Base-by-base conservation (phyloP, 352 stramenopile genomes). In the Phytopythium litorale region DNA sequence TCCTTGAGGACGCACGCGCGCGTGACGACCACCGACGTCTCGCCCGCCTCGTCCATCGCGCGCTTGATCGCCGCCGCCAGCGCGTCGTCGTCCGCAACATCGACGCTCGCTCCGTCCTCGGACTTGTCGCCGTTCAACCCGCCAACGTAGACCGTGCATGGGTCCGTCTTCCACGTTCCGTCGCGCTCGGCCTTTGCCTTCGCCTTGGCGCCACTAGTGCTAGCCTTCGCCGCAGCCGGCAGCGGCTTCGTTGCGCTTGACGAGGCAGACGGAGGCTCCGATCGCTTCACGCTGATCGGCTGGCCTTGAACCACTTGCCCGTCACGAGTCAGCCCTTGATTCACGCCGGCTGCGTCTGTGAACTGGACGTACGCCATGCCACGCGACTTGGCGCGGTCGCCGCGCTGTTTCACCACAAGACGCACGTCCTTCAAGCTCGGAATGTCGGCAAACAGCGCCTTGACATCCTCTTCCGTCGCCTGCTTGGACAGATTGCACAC, bases 301-400 rank as follows among this genome's bases (percentile, higher is more conserved):
- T 84, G 73, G 0, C 74, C 71, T 9, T 82, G 65, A 0, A 89
- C 51, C 5, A 78, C 16, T 1, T 30, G 46, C 2, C 77, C 77
- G 43, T 87, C 48, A 15, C 62, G 56, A 25, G 54, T 60, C 1
- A 89, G 64, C 18, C 70, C 80, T 11, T 60, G 57, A 19, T 64
- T 49, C 2, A 87, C 75, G 8, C 78, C 81, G 9, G 52, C 40
- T 9, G 82, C 78, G 45, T 87, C 67, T 1, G 61, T 48, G 55
- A 89, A 89, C 56, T 90, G 75, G 6, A 90, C 78, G 57, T 92
- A 92, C 35, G 83, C 83, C 78, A 92, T 90, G 15, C 83, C 83
- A 50, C 83, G 75, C 16, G 83, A 89, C 62, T 88, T 88, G 12
- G 79, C 60, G 28, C 80, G 79, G 45, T 72, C 75, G 38, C 72